Percentiles rank a stretch among this genome's conserved stretches.
Evolutionary conservation across 768 basidiomycete genomes (phyloP).

Genomic region (Naganishia kalamii): DNA sequence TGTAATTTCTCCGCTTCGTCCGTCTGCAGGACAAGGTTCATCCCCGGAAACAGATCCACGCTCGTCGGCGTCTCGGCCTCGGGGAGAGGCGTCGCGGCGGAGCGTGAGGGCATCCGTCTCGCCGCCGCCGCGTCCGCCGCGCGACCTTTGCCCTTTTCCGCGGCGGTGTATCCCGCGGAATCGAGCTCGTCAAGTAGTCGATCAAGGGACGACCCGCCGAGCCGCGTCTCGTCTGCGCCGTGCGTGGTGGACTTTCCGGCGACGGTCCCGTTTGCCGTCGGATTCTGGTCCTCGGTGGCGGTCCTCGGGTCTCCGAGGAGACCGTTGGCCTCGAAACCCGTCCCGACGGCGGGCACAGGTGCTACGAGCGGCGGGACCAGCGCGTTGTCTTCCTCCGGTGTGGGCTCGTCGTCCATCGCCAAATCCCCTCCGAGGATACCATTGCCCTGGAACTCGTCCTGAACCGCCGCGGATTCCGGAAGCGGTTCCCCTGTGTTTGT

Average conservation of each 20-base stretch:
- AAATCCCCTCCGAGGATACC: too few species aligned
- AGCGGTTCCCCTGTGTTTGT: background rate
- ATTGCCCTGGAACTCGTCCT: background rate
- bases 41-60: background rate
- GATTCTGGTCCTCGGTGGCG: background rate
- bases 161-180: background rate
- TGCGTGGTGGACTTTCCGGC: background rate
- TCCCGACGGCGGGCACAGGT: background rate
- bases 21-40: conserved; percentile 1
- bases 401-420: too few species aligned
- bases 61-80: background rate
- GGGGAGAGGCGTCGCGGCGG: background rate
- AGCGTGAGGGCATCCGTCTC: too few species aligned
- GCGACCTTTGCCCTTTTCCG: conserved; percentile 5
- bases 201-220: background rate
- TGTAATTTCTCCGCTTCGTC: background rate
- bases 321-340: conserved; percentile 5
- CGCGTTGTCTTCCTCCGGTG: background rate
- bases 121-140: background rate
- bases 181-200: background rate
- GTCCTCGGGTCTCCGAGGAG: background rate
- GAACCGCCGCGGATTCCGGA: background rate
- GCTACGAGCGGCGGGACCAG: background rate
- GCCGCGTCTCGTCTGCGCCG: background rate
- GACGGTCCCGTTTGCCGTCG: background rate